These are phyloP conservation scores for Citrullus colocynthis DNA, from an alignment of 306 rosid genomes.

Conservation along the genomic window DNA sequence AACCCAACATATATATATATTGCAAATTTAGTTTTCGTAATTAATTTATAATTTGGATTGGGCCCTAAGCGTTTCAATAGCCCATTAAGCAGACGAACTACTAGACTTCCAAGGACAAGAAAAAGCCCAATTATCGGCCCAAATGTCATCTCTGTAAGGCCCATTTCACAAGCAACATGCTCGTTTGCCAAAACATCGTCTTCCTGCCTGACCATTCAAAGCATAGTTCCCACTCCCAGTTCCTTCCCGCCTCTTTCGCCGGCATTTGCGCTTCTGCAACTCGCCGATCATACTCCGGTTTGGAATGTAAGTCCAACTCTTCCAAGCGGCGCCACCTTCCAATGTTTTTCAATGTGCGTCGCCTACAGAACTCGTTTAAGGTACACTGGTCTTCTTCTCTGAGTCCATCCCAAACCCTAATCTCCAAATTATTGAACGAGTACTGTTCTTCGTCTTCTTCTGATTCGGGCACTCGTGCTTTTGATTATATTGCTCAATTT, in stretches of 20 bases:
- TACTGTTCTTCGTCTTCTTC: conserved; percentile 8
- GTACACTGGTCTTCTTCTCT: conserved; percentile 14
- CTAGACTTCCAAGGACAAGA: neutral
- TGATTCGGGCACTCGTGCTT: conserved; percentile 2
- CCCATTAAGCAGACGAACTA: neutral
- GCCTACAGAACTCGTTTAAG: conserved; percentile 13
- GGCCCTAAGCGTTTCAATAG: neutral
- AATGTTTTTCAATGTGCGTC: conserved; percentile 36
- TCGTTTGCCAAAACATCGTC: neutral
- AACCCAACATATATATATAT: no score
- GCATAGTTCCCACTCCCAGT: neutral
- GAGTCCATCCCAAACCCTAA: conserved; percentile 14
- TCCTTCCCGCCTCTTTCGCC: neutral
- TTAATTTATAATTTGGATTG: neutral
- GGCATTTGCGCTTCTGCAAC: neutral
- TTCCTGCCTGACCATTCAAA: neutral
- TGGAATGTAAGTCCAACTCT: neutral
- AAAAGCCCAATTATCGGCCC: neutral
- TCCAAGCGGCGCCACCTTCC: conserved; percentile 9
- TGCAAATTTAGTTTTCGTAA: no score
- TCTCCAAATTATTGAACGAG: neutral
- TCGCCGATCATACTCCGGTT: neutral
- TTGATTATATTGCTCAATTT: conserved; percentile 42
- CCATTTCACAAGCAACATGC: neutral
- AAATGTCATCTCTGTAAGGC: neutral